phyloP scores from a whole-genome alignment of 1,284 basidiomycete genomes.

The Limonomyces culmigenus region DNA sequence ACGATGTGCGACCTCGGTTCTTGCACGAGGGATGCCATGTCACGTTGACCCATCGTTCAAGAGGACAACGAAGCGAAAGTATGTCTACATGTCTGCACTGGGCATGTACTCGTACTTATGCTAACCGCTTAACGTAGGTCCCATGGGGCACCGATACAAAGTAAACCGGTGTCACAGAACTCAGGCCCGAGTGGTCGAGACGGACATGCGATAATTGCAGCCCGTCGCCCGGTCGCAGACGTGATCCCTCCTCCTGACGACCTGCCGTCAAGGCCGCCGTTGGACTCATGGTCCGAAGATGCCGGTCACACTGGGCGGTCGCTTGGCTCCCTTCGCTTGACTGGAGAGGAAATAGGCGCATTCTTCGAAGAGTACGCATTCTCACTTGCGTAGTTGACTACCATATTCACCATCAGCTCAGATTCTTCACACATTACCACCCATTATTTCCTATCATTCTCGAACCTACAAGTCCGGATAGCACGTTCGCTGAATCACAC shows the following conservation, averaged over 20 bases:
- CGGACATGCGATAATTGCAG: too few species aligned
- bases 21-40: neutral
- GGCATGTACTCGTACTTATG: too few species aligned
- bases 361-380: neutral
- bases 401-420: neutral
- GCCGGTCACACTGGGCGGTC: neutral
- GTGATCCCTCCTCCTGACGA: neutral
- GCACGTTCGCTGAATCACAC: neutral
- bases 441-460: neutral
- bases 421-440: neutral
- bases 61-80: neutral
- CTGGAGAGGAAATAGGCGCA: neutral
- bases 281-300: neutral
- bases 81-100: neutral
- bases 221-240: neutral
- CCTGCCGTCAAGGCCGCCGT: neutral
- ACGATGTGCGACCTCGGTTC: neutral
- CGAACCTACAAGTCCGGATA: neutral
- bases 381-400: neutral
- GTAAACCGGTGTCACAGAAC: constrained; percentile 4
- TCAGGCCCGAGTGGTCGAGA: constrained; percentile 13
- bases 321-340: neutral
- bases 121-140: too few species aligned
- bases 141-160: too few species aligned
- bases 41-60: neutral